Evolutionary conservation across 441 rosid genomes (phyloP), one percentile per base, ranked within the genome.

Genomic region (Gossypium lobatum): DNA sequence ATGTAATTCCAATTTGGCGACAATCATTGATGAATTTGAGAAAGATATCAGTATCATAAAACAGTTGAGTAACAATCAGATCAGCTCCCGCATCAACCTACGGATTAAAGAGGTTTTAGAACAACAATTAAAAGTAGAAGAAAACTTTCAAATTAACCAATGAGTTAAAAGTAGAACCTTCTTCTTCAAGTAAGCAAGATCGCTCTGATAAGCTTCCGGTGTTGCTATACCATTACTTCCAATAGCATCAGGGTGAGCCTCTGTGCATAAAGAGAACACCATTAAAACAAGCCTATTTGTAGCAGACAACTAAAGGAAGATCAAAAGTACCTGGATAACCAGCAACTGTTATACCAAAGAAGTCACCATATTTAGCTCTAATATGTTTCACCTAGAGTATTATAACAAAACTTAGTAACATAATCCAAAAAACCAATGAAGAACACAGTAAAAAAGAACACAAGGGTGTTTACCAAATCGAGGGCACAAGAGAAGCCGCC

Each of bases 51-150:
- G 97, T 95, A 79, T 95, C 98, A 77, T 93, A 95, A 76, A 95
- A 91, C n/a, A 95, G 84, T 74, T 95, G 98, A 11, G 96, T 90
- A 3, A 91, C 70, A 73, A 95, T 88, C 66, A 95, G 78, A 87
- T 93, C 99, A 0, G 98, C 99, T 75, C 99, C 98, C 5, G 99
- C 97, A 86, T 95, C 97, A 76, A 92, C 91, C 98, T 95, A 72
- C 4, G n/a, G 34, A 76, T 72, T 34, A 77, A 71, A 26, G 31
- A 55, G 23, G 6, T 26, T 61, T 71, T 64, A 78, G 73, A 54
- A 70, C 70, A 73, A 55, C n/a, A n/a, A n/a, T n/a, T n/a, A n/a
- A n/a, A n/a, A n/a, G n/a, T n/a, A n/a, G n/a, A n/a, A n/a, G n/a
- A n/a, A n/a, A n/a, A n/a, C n/a, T n/a, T n/a, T 16, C 48, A 5